These are phyloP conservation scores for Ganoderma resinaceum DNA, from an alignment of 1,284 basidiomycete species.

Conservation along the genomic window DNA sequence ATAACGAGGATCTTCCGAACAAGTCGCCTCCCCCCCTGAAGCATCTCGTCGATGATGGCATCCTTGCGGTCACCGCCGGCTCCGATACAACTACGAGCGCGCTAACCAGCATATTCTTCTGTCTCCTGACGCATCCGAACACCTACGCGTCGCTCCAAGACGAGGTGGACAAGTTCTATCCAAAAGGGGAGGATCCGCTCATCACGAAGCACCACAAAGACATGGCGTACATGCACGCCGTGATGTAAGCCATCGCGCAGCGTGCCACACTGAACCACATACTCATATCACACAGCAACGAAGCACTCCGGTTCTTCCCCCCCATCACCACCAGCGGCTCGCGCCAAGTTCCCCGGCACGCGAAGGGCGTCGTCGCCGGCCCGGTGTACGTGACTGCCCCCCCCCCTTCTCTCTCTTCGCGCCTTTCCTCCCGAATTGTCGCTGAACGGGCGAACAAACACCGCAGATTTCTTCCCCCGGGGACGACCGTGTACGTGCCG, in stretches of 20 bases:
- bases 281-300: slow-evolving; percentile 51
- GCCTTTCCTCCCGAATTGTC: no score
- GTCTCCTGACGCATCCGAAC: slow-evolving; percentile 29
- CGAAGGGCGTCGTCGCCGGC: background rate
- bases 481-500: slow-evolving; percentile 2
- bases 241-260: slow-evolving; percentile 36
- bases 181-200: slow-evolving; percentile 31
- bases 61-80: slow-evolving; percentile 34
- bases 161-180: slow-evolving; percentile 40
- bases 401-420: no score
- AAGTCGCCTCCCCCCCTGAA: slow-evolving; percentile 14
- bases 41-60: slow-evolving; percentile 24
- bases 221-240: slow-evolving; percentile 41
- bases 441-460: background rate
- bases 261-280: background rate
- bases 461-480: slow-evolving; percentile 4
- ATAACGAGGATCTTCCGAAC: slow-evolving; percentile 28
- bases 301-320: slow-evolving; percentile 61
- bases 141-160: slow-evolving; percentile 31
- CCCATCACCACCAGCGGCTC: slow-evolving; percentile 58
- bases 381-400: background rate
- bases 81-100: slow-evolving; percentile 40
- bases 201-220: slow-evolving; percentile 31
- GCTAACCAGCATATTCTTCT: slow-evolving; percentile 33
- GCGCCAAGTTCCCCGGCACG: slow-evolving; percentile 42